A percentile compares a stretch with the other conserved stretches of the same genome.
Conservation (phyloP, 1,284 basidiomycete genomes). For the Rhodotorula sp. region DNA sequence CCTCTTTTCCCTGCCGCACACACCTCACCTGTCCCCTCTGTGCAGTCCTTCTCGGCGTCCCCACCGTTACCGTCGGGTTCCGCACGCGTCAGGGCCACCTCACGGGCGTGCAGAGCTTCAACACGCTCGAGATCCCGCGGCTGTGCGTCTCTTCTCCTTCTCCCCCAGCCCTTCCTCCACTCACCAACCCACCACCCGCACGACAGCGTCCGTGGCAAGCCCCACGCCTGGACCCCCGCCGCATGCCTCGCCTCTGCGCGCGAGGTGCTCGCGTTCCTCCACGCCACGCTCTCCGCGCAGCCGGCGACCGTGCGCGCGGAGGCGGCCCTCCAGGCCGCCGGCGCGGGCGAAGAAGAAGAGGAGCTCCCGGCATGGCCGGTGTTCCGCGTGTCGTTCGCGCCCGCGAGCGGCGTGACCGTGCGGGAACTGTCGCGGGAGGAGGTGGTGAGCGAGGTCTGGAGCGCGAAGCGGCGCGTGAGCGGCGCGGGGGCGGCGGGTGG, state of each 20-base stretch:
- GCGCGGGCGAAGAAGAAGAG: neutral
- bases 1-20: neutral
- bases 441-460: conserved; percentile 62
- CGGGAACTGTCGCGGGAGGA: conserved; percentile 54
- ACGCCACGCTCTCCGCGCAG: conserved; percentile 48
- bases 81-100: conserved; percentile 69
- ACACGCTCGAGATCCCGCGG: conserved; percentile 51
- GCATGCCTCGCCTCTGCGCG: conserved; percentile 74
- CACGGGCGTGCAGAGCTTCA: conserved; percentile 46
- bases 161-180: conserved; percentile 58
- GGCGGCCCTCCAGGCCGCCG: neutral
- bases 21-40: neutral
- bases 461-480: conserved; percentile 64
- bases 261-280: conserved; percentile 63
- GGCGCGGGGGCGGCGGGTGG: too few relatives aligned
- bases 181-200: too few relatives aligned
- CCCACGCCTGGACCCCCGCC: conserved; percentile 74
- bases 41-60: conserved; percentile 45
- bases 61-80: conserved; percentile 91
- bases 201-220: conserved; percentile 68
- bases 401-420: conserved; percentile 54
- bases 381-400: conserved; percentile 68
- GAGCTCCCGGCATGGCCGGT: conserved; percentile 52
- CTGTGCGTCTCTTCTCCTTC: conserved; percentile 53
- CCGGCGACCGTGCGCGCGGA: conserved; percentile 16